These are phyloP conservation scores for Nidula microcarpa DNA, from an alignment of 768 basidiomycete species.

Conservation along the genomic window DNA sequence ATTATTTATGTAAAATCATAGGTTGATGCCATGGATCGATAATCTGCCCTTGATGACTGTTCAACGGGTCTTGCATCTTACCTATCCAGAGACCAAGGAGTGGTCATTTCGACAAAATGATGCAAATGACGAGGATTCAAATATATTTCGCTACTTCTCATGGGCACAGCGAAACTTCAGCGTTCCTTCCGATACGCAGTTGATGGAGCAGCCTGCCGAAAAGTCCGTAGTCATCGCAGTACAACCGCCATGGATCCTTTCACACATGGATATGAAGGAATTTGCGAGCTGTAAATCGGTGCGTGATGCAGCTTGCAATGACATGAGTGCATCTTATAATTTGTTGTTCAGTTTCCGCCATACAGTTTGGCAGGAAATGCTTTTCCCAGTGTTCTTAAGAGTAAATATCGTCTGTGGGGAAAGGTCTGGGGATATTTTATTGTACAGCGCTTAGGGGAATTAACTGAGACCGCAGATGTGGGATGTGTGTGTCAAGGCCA, in stretches of 20 bases:
- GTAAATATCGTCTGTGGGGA: conserved; percentile 56
- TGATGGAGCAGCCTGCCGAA: conserved; percentile 18
- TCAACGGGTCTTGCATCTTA: conserved; percentile 41
- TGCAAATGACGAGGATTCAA: conserved; percentile 27
- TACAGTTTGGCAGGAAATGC: conserved; percentile 26
- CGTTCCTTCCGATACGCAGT: conserved; percentile 4
- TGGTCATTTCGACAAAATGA: conserved; percentile 39
- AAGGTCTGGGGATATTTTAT: conserved; percentile 33
- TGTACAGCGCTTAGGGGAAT: background rate
- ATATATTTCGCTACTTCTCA: conserved; percentile 41
- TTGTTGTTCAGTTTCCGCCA: conserved; percentile 33
- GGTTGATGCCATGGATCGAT: conserved; percentile 12
- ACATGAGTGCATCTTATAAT: background rate
- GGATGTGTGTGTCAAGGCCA: conserved; percentile 48
- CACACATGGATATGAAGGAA: conserved; percentile 47
- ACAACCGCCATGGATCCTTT: conserved; percentile 60
- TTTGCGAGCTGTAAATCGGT: conserved; percentile 45
- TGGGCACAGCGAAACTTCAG: conserved; percentile 24
- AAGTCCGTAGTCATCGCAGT: conserved; percentile 49
- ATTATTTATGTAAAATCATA: background rate
- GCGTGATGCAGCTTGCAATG: conserved; percentile 5
- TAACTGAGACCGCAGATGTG: conserved; percentile 34
- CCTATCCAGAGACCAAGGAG: conserved; percentile 34
- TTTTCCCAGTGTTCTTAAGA: conserved; percentile 27
- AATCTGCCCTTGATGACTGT: conserved; percentile 49